Base-by-base conservation (phyloP, 768 basidiomycete genomes). In the Trametes cingulata region DNA sequence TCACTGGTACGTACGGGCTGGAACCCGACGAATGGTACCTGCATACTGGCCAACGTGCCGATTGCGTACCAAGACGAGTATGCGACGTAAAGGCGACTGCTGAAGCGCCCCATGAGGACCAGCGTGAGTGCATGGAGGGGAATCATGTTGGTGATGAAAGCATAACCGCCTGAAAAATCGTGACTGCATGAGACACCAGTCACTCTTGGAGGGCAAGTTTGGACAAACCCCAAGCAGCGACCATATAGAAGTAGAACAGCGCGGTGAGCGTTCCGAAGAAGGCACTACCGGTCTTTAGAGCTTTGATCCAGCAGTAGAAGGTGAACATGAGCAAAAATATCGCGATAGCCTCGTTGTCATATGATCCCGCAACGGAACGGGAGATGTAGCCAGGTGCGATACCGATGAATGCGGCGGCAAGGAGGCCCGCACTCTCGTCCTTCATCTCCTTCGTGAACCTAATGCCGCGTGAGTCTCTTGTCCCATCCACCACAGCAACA, bases 251-350 rank as follows among this genome's bases (percentile, higher is more conserved):
- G 78, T 99, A 99, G 77, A 98, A 98, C 3, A 98, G 77, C 17
- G 95, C 97, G 45, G 97, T 88, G 40, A 92, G 69, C 24, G 92
- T 91, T 20, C 94, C 96, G 66, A 85, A 97, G 61, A 96, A 83
- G 1, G 93, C 95, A 61, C 93, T 96, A 42, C 97, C 97, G 46
- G 85, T 83, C 75, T 98, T 98, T 55, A 98, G 79, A 24, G 97
- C 95, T 68, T 91, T 93, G 73, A 99, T 96, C 97, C 97, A 98
- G 63, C 82, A 82, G 78, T 83, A 98, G 77, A 99, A 98, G 4
- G 97, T 98, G 76, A 94, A 93, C 97, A 98, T 98, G 72, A 99
- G 91, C 62, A 99, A 85, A 81, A 99, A 99, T 74, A 99, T 99
- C 64, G 97, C 97, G 70, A 99, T 99, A 45, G 97, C 97, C 77